Evolutionary conservation across 257 asterid genomes (phyloP).

Genomic region (Craterostigma plantagineum): DNA sequence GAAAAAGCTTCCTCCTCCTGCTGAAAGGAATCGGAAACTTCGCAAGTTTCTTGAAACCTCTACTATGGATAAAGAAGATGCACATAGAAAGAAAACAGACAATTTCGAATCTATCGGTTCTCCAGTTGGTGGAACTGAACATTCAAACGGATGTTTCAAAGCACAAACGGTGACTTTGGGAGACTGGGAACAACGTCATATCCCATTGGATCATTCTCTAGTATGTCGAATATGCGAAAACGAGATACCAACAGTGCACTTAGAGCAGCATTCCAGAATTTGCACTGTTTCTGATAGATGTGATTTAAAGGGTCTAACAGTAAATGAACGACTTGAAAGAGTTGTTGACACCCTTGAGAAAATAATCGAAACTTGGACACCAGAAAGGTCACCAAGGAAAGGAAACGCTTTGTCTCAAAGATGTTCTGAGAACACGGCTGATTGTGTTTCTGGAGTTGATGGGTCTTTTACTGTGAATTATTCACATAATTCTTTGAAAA

Average conservation of each 20-base stretch:
- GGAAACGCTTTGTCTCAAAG: constrained; percentile 21
- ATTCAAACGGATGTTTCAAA: constrained; percentile 32
- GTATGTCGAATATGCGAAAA: constrained; percentile 97
- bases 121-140: constrained; percentile 22
- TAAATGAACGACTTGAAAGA: constrained; percentile 79
- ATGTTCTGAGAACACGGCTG: constrained; percentile 35
- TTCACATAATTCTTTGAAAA: constrained; percentile 19
- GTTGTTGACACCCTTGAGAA: constrained; percentile 74
- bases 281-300: constrained; percentile 94
- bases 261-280: constrained; percentile 87
- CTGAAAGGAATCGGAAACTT: constrained; percentile 36
- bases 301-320: constrained; percentile 80
- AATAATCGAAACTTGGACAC: constrained; percentile 71
- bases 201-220: constrained; percentile 65
- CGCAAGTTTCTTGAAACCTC: constrained; percentile 31
- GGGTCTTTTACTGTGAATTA: constrained; percentile 23
- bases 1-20: constrained; percentile 83
- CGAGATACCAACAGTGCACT: constrained; percentile 82
- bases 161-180: constrained; percentile 31
- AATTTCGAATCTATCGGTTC: constrained; percentile 19
- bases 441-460: constrained; percentile 29
- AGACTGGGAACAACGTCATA: constrained; percentile 53
- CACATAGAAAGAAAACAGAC: constrained; percentile 16
- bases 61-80: constrained; percentile 24
- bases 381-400: constrained; percentile 30